Percentiles rank a stretch among this genome's conserved stretches.
These are phyloP conservation scores for Starmerella geochares DNA, from an alignment of 805 yeast species.

Conservation along the genomic window DNA sequence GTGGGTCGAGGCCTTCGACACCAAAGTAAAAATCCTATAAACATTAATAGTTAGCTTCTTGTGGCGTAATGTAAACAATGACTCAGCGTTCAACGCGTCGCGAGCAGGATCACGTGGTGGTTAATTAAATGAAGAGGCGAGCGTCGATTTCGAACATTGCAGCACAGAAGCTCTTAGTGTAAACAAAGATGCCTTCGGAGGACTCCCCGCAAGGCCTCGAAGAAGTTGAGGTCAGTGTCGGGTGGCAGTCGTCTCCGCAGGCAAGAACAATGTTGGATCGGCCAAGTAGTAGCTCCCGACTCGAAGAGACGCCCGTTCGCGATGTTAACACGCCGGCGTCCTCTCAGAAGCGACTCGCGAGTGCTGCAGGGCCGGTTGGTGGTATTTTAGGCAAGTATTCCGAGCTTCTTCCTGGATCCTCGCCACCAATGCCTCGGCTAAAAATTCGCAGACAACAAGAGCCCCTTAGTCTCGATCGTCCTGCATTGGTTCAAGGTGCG, in stretches of 20 bases:
- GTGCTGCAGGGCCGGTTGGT: background rate
- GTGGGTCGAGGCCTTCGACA: conserved; percentile 19
- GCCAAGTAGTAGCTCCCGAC: conserved; percentile 5
- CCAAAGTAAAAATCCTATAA: conserved; percentile 1
- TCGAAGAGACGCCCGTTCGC: background rate
- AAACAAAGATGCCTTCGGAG: background rate
- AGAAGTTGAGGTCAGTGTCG: conserved; percentile 5
- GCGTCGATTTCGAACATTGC: background rate
- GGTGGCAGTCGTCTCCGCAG: conserved; percentile 6
- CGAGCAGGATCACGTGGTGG: background rate
- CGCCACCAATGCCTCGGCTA: conserved; percentile 20
- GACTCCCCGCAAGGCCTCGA: conserved; percentile 7
- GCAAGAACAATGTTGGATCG: conserved; percentile 1
- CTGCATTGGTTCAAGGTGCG: background rate
- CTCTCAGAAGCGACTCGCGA: background rate
- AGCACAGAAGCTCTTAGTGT: background rate
- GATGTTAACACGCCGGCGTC: background rate
- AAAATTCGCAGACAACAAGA: conserved; percentile 4
- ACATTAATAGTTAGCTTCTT: background rate
- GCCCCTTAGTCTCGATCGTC: background rate
- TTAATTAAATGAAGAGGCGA: background rate
- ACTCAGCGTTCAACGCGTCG: conserved; percentile 1
- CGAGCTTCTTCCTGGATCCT: conserved; percentile 18
- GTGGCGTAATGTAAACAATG: conserved; percentile 4
- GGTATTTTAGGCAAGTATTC: conserved; percentile 18